Evolutionary conservation across 306 rosid genomes (phyloP).

Genomic region (Gastrolobium villosum): DNA sequence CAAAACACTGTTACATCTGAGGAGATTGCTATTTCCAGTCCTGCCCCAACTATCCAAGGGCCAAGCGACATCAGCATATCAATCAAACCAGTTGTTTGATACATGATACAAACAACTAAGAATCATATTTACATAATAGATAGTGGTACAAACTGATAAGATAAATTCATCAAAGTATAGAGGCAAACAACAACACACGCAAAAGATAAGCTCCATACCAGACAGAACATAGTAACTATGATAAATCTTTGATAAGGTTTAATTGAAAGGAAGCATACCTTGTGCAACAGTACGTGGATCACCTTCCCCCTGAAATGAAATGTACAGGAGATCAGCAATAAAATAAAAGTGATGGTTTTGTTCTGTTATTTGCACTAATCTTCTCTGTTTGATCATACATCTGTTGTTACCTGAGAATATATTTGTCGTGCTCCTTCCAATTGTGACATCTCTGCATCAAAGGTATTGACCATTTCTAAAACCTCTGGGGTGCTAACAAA

Average conservation of each 20-base stretch:
- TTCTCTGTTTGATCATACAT: conserved; percentile 34
- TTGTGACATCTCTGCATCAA: conserved; percentile 93
- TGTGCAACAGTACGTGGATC: conserved; percentile 66
- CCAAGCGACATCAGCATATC: background rate
- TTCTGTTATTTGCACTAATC: conserved; percentile 34
- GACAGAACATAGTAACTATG: conserved; percentile 4
- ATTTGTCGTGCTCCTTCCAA: conserved; percentile 86
- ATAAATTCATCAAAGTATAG: conserved; percentile 9
- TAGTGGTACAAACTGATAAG: background rate
- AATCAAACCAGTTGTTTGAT: conserved; percentile 6
- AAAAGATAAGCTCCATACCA: background rate
- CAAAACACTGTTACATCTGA: background rate
- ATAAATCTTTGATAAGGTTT: conserved; percentile 19
- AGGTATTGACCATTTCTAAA: conserved; percentile 81
- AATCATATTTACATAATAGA: background rate
- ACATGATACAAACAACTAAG: background rate
- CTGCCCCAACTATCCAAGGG: background rate
- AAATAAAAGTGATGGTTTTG: conserved; percentile 15
- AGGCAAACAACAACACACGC: background rate
- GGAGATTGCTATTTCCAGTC: background rate
- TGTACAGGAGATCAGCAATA: conserved; percentile 50
- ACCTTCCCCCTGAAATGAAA: conserved; percentile 74
- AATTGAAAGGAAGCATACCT: conserved; percentile 63
- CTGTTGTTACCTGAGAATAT: conserved; percentile 79
- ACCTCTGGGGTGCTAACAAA: conserved; percentile 92